Percentiles rank a stretch among this genome's conserved stretches.
Evolutionary conservation across 2,329 filamentous ascomycete genomes (phyloP).

Genomic region (Bipolaris bicolor): DNA sequence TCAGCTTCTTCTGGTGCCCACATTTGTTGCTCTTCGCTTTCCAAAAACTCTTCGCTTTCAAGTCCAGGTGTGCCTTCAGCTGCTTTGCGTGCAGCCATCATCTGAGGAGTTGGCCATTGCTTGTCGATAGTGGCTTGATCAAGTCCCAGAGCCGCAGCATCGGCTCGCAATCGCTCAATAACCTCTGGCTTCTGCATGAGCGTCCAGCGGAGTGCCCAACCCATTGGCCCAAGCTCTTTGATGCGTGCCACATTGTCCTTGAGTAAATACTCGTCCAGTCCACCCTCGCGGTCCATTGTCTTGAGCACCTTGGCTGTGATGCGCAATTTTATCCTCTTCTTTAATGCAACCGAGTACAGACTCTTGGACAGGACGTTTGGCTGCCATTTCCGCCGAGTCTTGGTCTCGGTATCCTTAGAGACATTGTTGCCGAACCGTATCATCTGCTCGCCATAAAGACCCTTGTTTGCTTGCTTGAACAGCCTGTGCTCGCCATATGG

Average conservation of each 20-base stretch:
- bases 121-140: constrained; percentile 51
- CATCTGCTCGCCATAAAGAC: constrained; percentile 72
- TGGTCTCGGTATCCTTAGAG: constrained; percentile 69
- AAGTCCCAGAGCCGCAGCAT: constrained; percentile 71
- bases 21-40: constrained; percentile 20
- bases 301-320: constrained; percentile 70
- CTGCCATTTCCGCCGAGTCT: constrained; percentile 74
- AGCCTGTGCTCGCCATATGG: constrained; percentile 72
- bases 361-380: constrained; percentile 73
- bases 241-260: constrained; percentile 78
- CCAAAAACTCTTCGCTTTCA: constrained; percentile 7
- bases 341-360: constrained; percentile 69
- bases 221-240: constrained; percentile 84
- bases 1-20: constrained; percentile 17
- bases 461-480: constrained; percentile 81
- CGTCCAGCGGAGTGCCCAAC: constrained; percentile 89
- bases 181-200: constrained; percentile 80
- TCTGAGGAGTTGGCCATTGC: constrained; percentile 37
- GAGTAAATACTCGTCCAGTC: constrained; percentile 89
- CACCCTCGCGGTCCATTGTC: constrained; percentile 80
- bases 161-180: constrained; percentile 67
- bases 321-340: constrained; percentile 68
- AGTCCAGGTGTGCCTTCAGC: constrained; percentile 14
- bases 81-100: constrained; percentile 22
- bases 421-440: constrained; percentile 84